Conservation (phyloP, 106 monocot species). For the Cymbidium sinense region DNA sequence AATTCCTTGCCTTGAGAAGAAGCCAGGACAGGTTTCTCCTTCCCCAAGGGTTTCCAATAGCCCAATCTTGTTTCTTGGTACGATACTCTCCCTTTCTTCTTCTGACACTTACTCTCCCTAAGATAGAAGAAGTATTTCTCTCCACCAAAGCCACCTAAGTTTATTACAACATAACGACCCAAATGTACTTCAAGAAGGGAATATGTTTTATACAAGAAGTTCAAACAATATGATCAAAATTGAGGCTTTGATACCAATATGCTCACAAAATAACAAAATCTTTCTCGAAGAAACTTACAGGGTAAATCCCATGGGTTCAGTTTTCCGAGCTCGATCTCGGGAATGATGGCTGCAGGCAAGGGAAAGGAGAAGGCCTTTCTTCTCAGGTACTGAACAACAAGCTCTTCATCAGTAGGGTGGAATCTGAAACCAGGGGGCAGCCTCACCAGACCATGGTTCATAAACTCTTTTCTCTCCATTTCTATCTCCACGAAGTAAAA, state of each 20-base stretch:
- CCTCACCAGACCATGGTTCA: slow-evolving; percentile 5
- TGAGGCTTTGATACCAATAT: neutral
- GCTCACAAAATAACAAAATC: neutral
- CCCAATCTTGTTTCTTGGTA: neutral
- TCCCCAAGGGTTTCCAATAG: slow-evolving; percentile 5
- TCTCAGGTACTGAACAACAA: slow-evolving; percentile 23
- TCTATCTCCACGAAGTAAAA: neutral
- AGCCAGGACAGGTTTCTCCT: neutral
- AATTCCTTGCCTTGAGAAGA: neutral
- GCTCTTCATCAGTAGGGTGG: slow-evolving; percentile 27
- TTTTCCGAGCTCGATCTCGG: slow-evolving; percentile 19
- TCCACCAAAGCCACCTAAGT: slow-evolving; percentile 3
- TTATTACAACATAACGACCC: neutral
- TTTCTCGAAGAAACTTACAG: slow-evolving; percentile 5
- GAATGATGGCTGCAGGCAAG: slow-evolving; percentile 21
- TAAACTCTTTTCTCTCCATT: slow-evolving; percentile 14
- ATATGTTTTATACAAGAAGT: no score
- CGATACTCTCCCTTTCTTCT: neutral
- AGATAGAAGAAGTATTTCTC: slow-evolving; percentile 9
- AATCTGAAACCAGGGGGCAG: slow-evolving; percentile 29
- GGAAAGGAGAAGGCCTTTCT: slow-evolving; percentile 22
- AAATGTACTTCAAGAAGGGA: no score
- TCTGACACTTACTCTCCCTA: neutral
- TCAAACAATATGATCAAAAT: neutral
- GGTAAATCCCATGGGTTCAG: slow-evolving; percentile 19